A percentile compares a stretch with the other conserved stretches of the same genome.
phyloP scores from a whole-genome alignment of 148 eudicot species.

The Dianthus caryophyllus region DNA sequence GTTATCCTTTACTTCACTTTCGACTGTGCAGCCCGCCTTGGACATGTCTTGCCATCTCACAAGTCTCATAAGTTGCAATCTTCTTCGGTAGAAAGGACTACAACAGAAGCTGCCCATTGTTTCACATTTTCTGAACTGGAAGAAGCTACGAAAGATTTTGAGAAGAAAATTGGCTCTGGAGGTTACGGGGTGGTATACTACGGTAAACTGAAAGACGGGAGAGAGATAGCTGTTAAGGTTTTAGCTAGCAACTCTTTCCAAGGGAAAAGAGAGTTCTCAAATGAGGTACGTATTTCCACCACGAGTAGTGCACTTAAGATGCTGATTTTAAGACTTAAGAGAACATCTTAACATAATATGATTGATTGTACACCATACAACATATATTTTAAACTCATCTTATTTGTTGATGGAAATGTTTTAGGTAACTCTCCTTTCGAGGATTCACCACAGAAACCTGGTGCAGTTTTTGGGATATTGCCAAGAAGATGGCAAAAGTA shows the following conservation, averaged over 20 bases:
- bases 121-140: constrained; percentile 73
- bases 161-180: constrained; percentile 89
- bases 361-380: neutral
- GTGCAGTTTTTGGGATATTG: constrained; percentile 97
- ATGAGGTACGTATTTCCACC: constrained; percentile 52
- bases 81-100: constrained; percentile 49
- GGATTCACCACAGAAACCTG: constrained; percentile 93
- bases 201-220: constrained; percentile 76
- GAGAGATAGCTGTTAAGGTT: constrained; percentile 88
- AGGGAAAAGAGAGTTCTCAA: constrained; percentile 88
- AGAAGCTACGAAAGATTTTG: constrained; percentile 72
- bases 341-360: neutral
- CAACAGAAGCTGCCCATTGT: constrained; percentile 87
- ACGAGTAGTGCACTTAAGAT: neutral
- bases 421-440: constrained; percentile 90
- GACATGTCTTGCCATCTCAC: constrained; percentile 37
- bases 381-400: too few species aligned
- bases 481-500: constrained; percentile 88
- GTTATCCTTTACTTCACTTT: constrained; percentile 13
- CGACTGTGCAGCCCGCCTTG: constrained; percentile 38
- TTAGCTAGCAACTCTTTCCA: constrained; percentile 79
- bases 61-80: constrained; percentile 22
- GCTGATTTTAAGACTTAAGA: neutral
- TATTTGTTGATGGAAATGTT: constrained; percentile 9
- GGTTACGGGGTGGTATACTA: constrained; percentile 91